Percentiles rank a stretch among this genome's conserved stretches.
Conservation (phyloP, 2,329 filamentous ascomycete genomes). For the Arthroderma sp. region DNA sequence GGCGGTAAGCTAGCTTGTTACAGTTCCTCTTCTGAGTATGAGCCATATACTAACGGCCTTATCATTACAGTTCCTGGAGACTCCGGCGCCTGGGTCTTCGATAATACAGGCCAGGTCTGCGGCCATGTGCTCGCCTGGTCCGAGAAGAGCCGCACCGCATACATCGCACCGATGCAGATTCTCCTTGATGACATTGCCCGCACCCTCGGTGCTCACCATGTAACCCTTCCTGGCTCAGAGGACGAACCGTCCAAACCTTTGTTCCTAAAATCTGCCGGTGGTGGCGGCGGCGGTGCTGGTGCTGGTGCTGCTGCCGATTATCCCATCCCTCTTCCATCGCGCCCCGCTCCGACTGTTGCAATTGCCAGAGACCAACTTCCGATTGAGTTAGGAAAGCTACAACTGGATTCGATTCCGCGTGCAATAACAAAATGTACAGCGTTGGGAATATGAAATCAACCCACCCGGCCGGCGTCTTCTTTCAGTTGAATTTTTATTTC, state of each 20-base stretch:
- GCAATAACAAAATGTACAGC: too few species aligned
- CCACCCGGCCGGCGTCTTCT: too few species aligned
- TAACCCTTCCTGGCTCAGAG: constrained; percentile 52
- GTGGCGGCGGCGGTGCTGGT: too few species aligned
- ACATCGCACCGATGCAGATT: constrained; percentile 92
- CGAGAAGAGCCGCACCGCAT: constrained; percentile 64
- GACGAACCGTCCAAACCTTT: constrained; percentile 7
- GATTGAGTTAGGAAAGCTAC: constrained; percentile 9
- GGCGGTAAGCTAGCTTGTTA: constrained; percentile 30
- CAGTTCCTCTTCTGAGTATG: constrained; percentile 1
- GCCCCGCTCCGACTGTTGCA: neutral
- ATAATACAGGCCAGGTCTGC: constrained; percentile 68
- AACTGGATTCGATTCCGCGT: constrained; percentile 1
- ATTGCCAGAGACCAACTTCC: constrained; percentile 8
- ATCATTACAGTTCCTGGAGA: constrained; percentile 60
- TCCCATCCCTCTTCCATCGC: neutral
- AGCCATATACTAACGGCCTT: constrained; percentile 2
- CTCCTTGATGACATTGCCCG: constrained; percentile 72
- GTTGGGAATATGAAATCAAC: too few species aligned
- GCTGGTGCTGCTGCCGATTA: too few species aligned
- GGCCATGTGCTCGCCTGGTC: constrained; percentile 88
- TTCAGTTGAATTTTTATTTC: too few species aligned
- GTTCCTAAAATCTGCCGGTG: too few species aligned
- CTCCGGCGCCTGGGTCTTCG: constrained; percentile 84
- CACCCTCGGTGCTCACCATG: constrained; percentile 55